Base-by-base conservation (phyloP, 2,329 filamentous ascomycete genomes). In the Gyromitra esculenta region DNA sequence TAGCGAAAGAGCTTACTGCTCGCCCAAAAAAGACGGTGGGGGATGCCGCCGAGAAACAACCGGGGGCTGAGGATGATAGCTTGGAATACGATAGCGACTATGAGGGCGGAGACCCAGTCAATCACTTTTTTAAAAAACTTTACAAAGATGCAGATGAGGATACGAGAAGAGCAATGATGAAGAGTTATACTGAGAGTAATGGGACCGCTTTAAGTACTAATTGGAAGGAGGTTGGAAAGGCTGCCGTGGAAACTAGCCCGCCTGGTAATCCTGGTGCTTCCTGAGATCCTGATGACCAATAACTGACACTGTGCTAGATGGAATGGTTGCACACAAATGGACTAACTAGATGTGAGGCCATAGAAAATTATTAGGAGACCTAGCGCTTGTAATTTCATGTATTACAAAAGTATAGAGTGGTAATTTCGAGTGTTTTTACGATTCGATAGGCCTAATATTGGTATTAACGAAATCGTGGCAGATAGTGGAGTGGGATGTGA, bases 151-250 rank as follows among this genome's bases (percentile, higher is more conserved):
- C 93, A 0, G 90, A 91, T 63, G 89, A 91, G 0, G 95, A 99
- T 80, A 92, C 93, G 75, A 90, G 90, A 82, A 89, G 94, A 1
- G 96, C 96, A 7, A 99, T 99, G 96, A 93, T 96, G 89, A 99
- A 99, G 88, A 97, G 93, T 82, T 98, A 93, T 82, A 87, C 90
- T 13, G 95, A 99, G 86, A 97, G 94, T 83, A 96, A 96, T 80
- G 96, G 96, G 3, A 99, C 96, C 0, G 89, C 92, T 1, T 85
- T 99, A 64, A 97, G 93, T 83, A 99, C 96, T 0, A 93, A 95
- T 82, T 99, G 96, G 96, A 84, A 85, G 8, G 92, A 97, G 77
- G 95, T 97, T 21, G 88, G 89, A 65, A 88, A 87, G 78, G 89
- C 89, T 18, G 91, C 85, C 31, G 91, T 97, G 35, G 89, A 92